Evolutionary conservation across 2,329 filamentous ascomycete genomes (phyloP).

Genomic region (Neobulgaria alba): DNA sequence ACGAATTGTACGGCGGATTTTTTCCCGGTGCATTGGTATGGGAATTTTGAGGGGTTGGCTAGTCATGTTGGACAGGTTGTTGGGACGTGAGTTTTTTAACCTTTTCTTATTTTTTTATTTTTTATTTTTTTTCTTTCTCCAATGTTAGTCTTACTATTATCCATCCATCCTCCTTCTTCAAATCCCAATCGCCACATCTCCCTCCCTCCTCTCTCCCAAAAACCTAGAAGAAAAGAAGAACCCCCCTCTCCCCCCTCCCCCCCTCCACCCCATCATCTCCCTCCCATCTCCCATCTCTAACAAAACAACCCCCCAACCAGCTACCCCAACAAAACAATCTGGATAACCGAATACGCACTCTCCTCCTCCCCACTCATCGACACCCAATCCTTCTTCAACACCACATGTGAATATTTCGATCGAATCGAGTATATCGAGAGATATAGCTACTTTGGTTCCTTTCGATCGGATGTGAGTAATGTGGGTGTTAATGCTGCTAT

Average conservation of each 20-base stretch:
- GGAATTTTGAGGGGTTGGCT: constrained; percentile 32
- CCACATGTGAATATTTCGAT: constrained; percentile 58
- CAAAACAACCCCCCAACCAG: constrained; percentile 1
- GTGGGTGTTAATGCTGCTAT: constrained; percentile 67
- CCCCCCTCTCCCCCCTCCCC: constrained; percentile 6
- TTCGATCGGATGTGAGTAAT: constrained; percentile 61
- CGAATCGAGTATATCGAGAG: constrained; percentile 50
- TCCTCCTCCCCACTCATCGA: constrained; percentile 43
- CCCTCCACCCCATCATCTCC: constrained; percentile 5
- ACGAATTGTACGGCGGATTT: constrained; percentile 52
- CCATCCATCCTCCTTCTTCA: constrained; percentile 3
- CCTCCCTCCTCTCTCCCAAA: too few relatives aligned
- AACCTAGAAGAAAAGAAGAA: too few relatives aligned
- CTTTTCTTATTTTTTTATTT: background rate
- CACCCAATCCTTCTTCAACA: constrained; percentile 61
- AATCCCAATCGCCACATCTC: too few relatives aligned
- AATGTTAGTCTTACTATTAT: too few relatives aligned
- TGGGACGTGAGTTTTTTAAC: background rate
- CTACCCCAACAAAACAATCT: constrained; percentile 55
- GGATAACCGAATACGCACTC: constrained; percentile 72
- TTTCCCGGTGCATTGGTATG: constrained; percentile 57
- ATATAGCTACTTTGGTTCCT: constrained; percentile 60
- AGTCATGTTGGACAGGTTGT: background rate
- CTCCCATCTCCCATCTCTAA: background rate
- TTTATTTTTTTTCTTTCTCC: too few relatives aligned